Evolutionary conservation across 192 early-diverging fungal genomes (phyloP).

Genomic region (Powellomyces hirtus): DNA sequence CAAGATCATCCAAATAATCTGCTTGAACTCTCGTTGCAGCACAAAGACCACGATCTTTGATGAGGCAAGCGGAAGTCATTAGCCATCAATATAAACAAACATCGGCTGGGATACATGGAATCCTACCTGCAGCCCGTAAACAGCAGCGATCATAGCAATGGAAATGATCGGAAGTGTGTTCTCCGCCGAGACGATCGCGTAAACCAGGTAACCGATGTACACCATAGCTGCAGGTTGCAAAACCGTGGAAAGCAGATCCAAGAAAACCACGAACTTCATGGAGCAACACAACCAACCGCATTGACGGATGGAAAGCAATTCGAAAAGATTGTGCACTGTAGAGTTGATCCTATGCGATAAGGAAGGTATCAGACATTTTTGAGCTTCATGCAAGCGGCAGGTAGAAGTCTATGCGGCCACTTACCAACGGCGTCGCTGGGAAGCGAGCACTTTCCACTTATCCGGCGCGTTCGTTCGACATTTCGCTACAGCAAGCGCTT

Average conservation of each 20-base stretch:
- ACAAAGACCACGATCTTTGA: slow-evolving; percentile 77
- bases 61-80: too few species aligned
- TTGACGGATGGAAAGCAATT: slow-evolving; percentile 76
- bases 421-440: slow-evolving; percentile 91
- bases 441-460: slow-evolving; percentile 77
- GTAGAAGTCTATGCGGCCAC: too few species aligned
- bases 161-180: slow-evolving; percentile 63
- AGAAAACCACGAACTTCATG: slow-evolving; percentile 90
- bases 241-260: slow-evolving; percentile 92
- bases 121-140: slow-evolving; percentile 73
- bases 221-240: slow-evolving; percentile 73
- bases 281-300: slow-evolving; percentile 93
- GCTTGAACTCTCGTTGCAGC: slow-evolving; percentile 57
- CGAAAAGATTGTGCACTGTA: slow-evolving; percentile 85
- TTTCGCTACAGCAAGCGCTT: slow-evolving; percentile 62
- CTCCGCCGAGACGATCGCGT: slow-evolving; percentile 56
- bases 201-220: slow-evolving; percentile 64
- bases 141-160: slow-evolving; percentile 72
- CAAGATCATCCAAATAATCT: slow-evolving; percentile 50
- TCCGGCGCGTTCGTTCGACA: slow-evolving; percentile 86
- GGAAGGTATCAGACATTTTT: too few species aligned
- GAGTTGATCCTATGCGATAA: too few species aligned
- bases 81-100: too few species aligned
- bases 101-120: too few species aligned
- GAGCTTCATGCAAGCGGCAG: too few species aligned